Percentiles rank a stretch among this genome's conserved stretches.
Conservation (phyloP, 2,329 filamentous ascomycete genomes). For the Fusarium guadeloupense region DNA sequence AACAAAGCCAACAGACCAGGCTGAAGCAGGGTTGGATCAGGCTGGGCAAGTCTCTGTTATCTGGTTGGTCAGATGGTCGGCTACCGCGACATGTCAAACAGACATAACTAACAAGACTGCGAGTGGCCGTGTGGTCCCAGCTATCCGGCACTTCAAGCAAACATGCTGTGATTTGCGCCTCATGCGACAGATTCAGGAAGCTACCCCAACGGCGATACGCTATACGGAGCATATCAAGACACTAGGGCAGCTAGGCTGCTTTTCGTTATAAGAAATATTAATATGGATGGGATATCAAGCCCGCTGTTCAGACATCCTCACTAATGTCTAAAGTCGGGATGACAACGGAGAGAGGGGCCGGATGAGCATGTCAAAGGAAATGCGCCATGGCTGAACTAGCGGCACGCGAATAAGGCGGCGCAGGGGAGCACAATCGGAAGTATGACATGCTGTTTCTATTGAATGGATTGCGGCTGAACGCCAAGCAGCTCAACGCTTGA, state of each 20-base stretch:
- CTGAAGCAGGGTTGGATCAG: slow-evolving; percentile 24
- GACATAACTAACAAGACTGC: slow-evolving; percentile 20
- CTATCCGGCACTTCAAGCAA: slow-evolving; percentile 28
- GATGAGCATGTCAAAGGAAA: slow-evolving; percentile 38
- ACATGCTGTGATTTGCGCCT: slow-evolving; percentile 13
- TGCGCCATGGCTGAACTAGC: slow-evolving; percentile 41
- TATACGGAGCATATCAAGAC: slow-evolving; percentile 2
- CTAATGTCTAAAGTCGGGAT: slow-evolving; percentile 21
- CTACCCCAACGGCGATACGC: background rate
- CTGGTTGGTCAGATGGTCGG: slow-evolving; percentile 24
- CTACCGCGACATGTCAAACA: slow-evolving; percentile 30
- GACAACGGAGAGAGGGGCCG: slow-evolving; percentile 3
- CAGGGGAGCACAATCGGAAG: slow-evolving; percentile 32
- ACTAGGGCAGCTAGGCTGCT: background rate
- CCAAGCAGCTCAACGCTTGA: slow-evolving; percentile 34
- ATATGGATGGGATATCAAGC: slow-evolving; percentile 6
- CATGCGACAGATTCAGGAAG: slow-evolving; percentile 2
- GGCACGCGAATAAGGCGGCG: slow-evolving; percentile 35
- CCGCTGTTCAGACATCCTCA: background rate
- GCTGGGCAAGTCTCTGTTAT: slow-evolving; percentile 20
- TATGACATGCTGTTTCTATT: slow-evolving; percentile 34
- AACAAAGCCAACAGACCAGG: slow-evolving; percentile 26
- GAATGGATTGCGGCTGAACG: slow-evolving; percentile 34
- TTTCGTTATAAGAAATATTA: slow-evolving; percentile 1
- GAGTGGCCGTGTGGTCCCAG: slow-evolving; percentile 22